These are phyloP conservation scores for Diutina neorugosa DNA, from an alignment of 1,139 yeast genomes.

Conservation along the genomic window DNA sequence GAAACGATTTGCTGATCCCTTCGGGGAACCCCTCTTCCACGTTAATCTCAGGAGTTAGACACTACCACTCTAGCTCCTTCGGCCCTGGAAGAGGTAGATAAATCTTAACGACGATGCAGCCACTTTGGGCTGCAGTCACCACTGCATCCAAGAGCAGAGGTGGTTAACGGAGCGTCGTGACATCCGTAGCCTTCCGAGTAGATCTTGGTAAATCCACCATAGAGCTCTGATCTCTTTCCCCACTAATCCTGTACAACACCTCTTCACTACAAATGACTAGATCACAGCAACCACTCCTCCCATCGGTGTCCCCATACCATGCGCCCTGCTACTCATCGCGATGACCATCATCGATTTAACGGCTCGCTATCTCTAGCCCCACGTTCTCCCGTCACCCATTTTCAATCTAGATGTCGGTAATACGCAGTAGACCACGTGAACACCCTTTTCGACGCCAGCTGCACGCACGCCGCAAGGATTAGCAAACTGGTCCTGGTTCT, in stretches of 20 bases:
- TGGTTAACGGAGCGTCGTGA: constrained; percentile 5
- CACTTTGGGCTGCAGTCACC: constrained; percentile 2
- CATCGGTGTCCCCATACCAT: not conserved
- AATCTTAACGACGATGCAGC: constrained; percentile 4
- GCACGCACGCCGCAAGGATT: not conserved
- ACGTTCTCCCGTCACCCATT: not conserved
- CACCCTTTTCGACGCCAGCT: not conserved
- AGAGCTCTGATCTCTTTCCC: too few species aligned
- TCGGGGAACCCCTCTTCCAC: not conserved
- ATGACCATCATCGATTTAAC: not conserved
- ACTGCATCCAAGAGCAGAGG: not conserved
- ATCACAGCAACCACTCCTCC: too few species aligned
- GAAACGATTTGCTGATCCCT: not conserved
- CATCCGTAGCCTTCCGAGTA: not conserved
- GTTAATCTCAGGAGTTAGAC: not conserved
- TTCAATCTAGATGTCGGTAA: not conserved
- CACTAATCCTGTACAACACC: too few species aligned
- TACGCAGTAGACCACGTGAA: not conserved
- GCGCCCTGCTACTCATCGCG: not conserved
- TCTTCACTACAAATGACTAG: too few species aligned
- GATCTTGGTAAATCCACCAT: too few species aligned
- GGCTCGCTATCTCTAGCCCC: not conserved
- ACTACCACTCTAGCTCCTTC: not conserved
- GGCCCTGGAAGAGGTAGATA: not conserved
- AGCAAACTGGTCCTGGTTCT: not conserved